A percentile compares a stretch with the other conserved stretches of the same genome.
Conservation (phyloP, 2,329 filamentous ascomycete genomes). For the Aspergillus quadricinctus region DNA sequence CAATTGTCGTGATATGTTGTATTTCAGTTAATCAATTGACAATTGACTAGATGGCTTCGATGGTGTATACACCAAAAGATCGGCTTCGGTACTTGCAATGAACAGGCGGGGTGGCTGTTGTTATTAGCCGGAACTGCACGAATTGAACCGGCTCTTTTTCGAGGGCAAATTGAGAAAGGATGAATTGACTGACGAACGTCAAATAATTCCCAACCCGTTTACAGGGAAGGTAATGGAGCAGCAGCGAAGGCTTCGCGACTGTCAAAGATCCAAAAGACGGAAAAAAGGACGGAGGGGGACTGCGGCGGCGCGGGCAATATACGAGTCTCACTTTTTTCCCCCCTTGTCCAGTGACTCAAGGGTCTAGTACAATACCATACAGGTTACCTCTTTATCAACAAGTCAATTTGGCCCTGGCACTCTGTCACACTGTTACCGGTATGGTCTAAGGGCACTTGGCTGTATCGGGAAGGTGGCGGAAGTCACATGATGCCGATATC, state of each 20-base stretch:
- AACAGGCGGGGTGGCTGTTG: not conserved
- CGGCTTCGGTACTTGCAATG: not conserved
- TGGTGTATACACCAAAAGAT: not conserved
- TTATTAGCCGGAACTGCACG: not conserved
- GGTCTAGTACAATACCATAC: not conserved
- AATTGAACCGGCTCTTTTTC: not conserved
- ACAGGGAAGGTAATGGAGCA: constrained; percentile 17
- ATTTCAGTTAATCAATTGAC: not conserved
- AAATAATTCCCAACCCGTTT: not conserved
- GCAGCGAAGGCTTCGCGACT: constrained; percentile 23
- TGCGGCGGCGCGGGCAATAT: constrained; percentile 8
- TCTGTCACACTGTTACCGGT: not conserved
- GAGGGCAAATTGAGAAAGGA: not conserved
- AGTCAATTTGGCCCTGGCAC: not conserved
- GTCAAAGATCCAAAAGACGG: constrained; percentile 26
- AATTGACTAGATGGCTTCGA: not conserved
- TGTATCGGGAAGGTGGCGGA: constrained; percentile 10
- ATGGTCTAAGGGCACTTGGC: not conserved
- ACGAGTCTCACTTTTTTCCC: constrained; percentile 2
- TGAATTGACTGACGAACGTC: not conserved
- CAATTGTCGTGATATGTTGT: not conserved
- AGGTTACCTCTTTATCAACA: not conserved
- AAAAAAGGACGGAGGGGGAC: constrained; percentile 13
- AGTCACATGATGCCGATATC: constrained; percentile 7
- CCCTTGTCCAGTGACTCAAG: not conserved